A percentile compares a stretch with the other conserved stretches of the same genome.
phyloP scores from a whole-genome alignment of 768 basidiomycete species.

The Lactarius tabidus region DNA sequence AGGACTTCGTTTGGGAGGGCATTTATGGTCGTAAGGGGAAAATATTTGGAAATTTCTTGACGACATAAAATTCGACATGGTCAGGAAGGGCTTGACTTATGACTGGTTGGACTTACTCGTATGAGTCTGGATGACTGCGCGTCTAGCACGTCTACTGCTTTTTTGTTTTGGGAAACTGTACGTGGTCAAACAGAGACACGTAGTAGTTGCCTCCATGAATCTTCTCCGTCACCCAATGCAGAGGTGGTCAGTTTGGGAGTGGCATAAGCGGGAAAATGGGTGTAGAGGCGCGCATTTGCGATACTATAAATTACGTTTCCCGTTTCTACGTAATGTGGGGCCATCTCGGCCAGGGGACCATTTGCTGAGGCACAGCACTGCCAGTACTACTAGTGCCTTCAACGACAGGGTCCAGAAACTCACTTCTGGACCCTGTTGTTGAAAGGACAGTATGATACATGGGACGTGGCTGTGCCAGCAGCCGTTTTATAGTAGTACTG shows the following conservation, averaged over 20 bases:
- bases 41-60: slow-evolving; percentile 16
- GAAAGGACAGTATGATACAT: no score
- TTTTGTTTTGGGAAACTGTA: background rate
- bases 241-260: background rate
- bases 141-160: background rate
- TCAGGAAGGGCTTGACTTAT: background rate
- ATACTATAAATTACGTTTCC: background rate
- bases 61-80: background rate
- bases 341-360: no score
- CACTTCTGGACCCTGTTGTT: no score
- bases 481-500: no score
- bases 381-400: no score
- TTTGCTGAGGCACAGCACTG: no score
- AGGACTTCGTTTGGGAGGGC: slow-evolving; percentile 16
- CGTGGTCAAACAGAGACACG: background rate
- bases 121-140: background rate
- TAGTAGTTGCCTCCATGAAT: background rate
- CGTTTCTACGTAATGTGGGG: background rate
- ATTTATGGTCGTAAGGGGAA: slow-evolving; percentile 5
- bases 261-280: background rate
- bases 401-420: no score
- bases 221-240: background rate
- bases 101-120: background rate
- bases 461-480: no score
- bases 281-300: background rate